A percentile compares a stretch with the other conserved stretches of the same genome.
Conservation (phyloP, 768 basidiomycete species). For the Hemileccinum rubropunctum region DNA sequence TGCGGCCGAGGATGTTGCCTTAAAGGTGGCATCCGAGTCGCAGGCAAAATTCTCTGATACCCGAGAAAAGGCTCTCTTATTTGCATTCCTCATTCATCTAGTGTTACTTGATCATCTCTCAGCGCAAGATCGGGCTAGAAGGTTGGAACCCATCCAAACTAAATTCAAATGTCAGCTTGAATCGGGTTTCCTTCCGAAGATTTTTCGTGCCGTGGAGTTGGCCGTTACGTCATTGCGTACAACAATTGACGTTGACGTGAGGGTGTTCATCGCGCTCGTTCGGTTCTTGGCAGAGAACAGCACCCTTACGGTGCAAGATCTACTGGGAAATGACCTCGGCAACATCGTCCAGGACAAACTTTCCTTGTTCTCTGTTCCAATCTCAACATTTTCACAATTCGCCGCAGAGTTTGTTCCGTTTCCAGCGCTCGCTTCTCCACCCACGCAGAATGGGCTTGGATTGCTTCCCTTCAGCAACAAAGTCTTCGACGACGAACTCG, state of each 20-base stretch:
- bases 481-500: conserved; percentile 42
- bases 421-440: background rate
- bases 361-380: conserved; percentile 13
- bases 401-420: conserved; percentile 18
- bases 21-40: conserved; percentile 11
- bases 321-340: conserved; percentile 31
- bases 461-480: conserved; percentile 42
- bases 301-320: conserved; percentile 16
- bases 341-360: conserved; percentile 24
- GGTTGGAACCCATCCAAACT: conserved; percentile 22
- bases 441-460: background rate
- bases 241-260: conserved; percentile 51
- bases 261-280: conserved; percentile 47
- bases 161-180: conserved; percentile 33
- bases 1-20: conserved; percentile 5
- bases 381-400: conserved; percentile 20
- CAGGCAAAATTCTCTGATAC: background rate
- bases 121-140: conserved; percentile 40
- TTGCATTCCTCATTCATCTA: conserved; percentile 38
- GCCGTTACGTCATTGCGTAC: conserved; percentile 19
- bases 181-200: conserved; percentile 38
- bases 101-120: conserved; percentile 38
- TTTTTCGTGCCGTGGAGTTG: conserved; percentile 34
- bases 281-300: conserved; percentile 31
- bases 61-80: conserved; percentile 26